A percentile compares a stretch with the other conserved stretches of the same genome.
These are phyloP conservation scores for Apiotrichum akiyoshidainum DNA, from an alignment of 1,284 basidiomycete species.

Conservation along the genomic window DNA sequence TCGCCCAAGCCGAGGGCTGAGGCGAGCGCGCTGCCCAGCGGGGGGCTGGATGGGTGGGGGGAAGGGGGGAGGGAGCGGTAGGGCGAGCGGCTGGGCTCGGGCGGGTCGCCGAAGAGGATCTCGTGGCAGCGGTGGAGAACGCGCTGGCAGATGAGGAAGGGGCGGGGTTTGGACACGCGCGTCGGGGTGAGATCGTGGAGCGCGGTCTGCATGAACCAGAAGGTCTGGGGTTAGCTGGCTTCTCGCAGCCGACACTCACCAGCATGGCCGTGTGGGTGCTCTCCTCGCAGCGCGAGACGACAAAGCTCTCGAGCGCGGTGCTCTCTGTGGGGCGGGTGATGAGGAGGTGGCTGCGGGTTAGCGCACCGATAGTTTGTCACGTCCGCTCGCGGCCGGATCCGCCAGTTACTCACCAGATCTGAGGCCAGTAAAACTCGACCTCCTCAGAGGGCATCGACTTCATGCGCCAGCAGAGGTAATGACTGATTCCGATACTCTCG, in stretches of 20 bases:
- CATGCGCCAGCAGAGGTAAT: slow-evolving; percentile 85
- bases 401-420: slow-evolving; percentile 68
- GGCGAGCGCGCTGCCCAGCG: neutral
- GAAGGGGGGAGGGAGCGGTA: slow-evolving; percentile 57
- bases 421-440: slow-evolving; percentile 91
- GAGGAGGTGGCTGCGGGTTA: slow-evolving; percentile 70
- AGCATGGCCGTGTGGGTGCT: slow-evolving; percentile 92
- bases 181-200: slow-evolving; percentile 75
- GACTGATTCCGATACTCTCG: slow-evolving; percentile 92
- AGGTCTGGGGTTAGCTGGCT: slow-evolving; percentile 60
- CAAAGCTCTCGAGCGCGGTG: slow-evolving; percentile 84
- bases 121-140: slow-evolving; percentile 90
- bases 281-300: slow-evolving; percentile 76
- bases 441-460: slow-evolving; percentile 72
- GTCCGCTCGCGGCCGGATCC: neutral
- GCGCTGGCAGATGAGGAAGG: slow-evolving; percentile 89
- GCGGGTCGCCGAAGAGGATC: slow-evolving; percentile 90
- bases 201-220: slow-evolving; percentile 97
- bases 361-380: neutral
- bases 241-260: slow-evolving; percentile 56
- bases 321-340: slow-evolving; percentile 85
- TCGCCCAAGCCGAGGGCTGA: neutral
- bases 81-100: slow-evolving; percentile 62
- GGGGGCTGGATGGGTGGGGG: slow-evolving; percentile 30
- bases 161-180: slow-evolving; percentile 63